Percentiles rank a stretch among this genome's conserved stretches.
Evolutionary conservation across 768 basidiomycete genomes (phyloP).

Genomic region (Panaeolus papilionaceus): DNA sequence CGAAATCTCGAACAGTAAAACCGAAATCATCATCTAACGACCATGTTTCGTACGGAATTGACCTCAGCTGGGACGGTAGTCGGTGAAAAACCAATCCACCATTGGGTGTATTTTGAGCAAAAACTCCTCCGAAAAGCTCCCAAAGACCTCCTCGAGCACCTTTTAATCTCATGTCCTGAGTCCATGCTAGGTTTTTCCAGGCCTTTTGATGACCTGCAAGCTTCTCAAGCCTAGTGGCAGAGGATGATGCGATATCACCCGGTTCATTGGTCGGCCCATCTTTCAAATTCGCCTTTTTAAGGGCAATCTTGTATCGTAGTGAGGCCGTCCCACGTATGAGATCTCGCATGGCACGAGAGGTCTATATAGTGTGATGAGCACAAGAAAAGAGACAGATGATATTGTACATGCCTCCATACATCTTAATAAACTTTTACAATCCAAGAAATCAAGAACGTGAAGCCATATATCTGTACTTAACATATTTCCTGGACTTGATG

Average conservation of each 20-base stretch:
- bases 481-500: neutral
- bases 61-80: conserved; percentile 55
- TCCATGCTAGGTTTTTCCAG: conserved; percentile 48
- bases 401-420: conserved; percentile 23
- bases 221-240: conserved; percentile 38
- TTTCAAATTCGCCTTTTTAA: conserved; percentile 48
- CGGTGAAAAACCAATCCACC: conserved; percentile 48
- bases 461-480: conserved; percentile 23
- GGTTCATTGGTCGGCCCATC: conserved; percentile 33
- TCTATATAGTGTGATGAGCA: neutral
- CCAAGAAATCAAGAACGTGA: conserved; percentile 19
- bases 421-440: conserved; percentile 18
- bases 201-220: conserved; percentile 45
- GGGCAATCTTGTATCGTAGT: conserved; percentile 51
- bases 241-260: conserved; percentile 29
- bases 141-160: conserved; percentile 54
- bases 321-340: conserved; percentile 28
- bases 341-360: neutral
- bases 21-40: conserved; percentile 39
- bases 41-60: conserved; percentile 54
- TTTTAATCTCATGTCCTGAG: conserved; percentile 34
- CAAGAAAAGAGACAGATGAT: neutral
- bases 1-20: conserved; percentile 58
- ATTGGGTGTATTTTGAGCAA: conserved; percentile 45
- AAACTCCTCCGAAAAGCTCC: conserved; percentile 64